Conservation (phyloP, 768 basidiomycete genomes). For the Mycena vitilis region DNA sequence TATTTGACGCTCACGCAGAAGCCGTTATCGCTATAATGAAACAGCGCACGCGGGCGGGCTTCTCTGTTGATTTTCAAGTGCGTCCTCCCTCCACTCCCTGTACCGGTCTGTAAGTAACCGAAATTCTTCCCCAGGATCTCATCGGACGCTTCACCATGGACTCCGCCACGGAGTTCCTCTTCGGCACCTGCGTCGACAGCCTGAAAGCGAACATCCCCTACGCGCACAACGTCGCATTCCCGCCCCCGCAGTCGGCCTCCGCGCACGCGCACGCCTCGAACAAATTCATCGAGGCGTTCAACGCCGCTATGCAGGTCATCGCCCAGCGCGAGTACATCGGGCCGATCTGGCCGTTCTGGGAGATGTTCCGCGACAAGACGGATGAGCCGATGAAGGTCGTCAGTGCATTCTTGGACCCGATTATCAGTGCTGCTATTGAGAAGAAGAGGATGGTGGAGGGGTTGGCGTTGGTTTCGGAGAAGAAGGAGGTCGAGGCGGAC, state of each 20-base stretch:
- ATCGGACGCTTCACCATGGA: conserved; percentile 7
- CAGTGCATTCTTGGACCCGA: conserved; percentile 62
- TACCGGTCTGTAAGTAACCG: neutral
- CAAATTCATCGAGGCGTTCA: conserved; percentile 61
- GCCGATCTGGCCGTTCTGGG: conserved; percentile 59
- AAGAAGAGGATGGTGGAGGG: conserved; percentile 24
- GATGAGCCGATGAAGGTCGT: conserved; percentile 59
- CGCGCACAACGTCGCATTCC: conserved; percentile 46
- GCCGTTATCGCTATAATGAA: conserved; percentile 57
- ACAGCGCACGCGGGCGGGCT: conserved; percentile 55
- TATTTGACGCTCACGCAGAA: conserved; percentile 62
- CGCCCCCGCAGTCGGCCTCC: conserved; percentile 26
- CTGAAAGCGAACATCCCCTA: conserved; percentile 60
- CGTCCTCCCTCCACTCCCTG: neutral
- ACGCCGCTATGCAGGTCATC: conserved; percentile 55
- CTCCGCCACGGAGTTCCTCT: neutral
- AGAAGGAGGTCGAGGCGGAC: conserved; percentile 37
- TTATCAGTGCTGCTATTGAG: conserved; percentile 58
- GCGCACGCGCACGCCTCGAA: conserved; percentile 8
- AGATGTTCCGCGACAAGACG: conserved; percentile 63
- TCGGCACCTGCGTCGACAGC: conserved; percentile 51
- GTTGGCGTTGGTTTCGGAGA: neutral
- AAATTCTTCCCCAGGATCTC: neutral
- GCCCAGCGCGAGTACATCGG: conserved; percentile 54
- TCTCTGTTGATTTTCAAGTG: conserved; percentile 69